Evolutionary conservation across 495 filamentous ascomycete genomes (phyloP), one percentile per base, ranked within the genome.

Genomic region (Aspergillus nanangensis): DNA sequence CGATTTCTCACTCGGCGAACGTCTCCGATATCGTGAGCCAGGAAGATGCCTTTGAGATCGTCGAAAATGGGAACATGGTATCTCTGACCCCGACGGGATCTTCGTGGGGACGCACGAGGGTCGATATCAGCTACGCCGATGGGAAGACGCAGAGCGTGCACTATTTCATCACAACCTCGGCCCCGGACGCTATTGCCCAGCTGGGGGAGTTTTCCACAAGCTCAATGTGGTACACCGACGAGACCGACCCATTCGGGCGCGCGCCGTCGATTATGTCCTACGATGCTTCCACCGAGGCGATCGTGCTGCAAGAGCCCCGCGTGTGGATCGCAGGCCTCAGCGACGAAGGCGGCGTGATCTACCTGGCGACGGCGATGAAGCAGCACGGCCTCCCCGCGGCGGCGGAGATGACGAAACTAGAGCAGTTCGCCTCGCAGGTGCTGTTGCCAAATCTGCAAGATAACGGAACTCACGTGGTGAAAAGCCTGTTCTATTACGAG

Each of bases 271-370:
- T 74, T 33, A 74, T 79, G 48, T 67, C 68, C 8, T 77, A 76
- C 48, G 74, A 79, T 35, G 62, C 65, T 36, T 63, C 69, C 9
- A 43, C 58, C 3, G 41, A 58, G 1, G 50, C 52, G 13, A 60
- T 63, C 18, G 72, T 76, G 29, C 54, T 65, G 2, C 74, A 79
- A 48, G 74, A 79, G 27, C 51, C 58, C 5, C 68, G 75, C 0
- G 72, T 74, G 15, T 79, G 75, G 75, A 75, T 77, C 19, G 65
- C 73, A 5, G 74, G 74, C 2, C 59, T 78, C 4, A 74, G 68
- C 47, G 73, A 77, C 43, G 76, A 79, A 63, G 75, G 69, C 14
- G 75, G 74, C 5, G 63, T 65, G 1, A 70, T 70, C 7, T 70
- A 66, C 8, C 77, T 68, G 25, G 57, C 75, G 0, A 67, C 74